Base-by-base conservation (phyloP, 2,329 filamentous ascomycete species). In the Colletotrichum acutatum region DNA sequence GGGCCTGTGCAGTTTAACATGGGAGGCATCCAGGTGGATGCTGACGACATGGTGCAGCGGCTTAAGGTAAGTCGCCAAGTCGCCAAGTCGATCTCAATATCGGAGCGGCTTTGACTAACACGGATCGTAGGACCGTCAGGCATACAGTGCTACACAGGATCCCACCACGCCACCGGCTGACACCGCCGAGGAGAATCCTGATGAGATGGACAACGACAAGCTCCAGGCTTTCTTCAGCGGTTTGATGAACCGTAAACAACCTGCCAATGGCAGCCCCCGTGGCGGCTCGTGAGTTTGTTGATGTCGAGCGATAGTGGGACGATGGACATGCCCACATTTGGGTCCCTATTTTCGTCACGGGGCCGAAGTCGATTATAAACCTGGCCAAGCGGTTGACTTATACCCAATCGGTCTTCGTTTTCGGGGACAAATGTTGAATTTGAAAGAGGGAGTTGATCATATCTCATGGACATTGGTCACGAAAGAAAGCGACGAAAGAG, bases 1-100 rank as follows among this genome's bases (percentile, higher is more conserved):
- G 95, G 95, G 0, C 95, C 95, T 0, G 95, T 98, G 75, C 95
- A 98, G 80, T 98, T 98, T 85, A 99, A 99, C 81, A 97, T 99
- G 89, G 97, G 97, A 54, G 97, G 97, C 66, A 98, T 99, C 75
- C 95, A 98, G 80, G 94, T 98, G 34, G 95, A 98, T 83, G 95
- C 95, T 9, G 95, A 98, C 79, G 95, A 98, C 78, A 97, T 97
- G 93, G 84, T 98, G 71, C 93, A 95, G 82, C 90, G 93, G 77
- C 86, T 97, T 74, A 95, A 95, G 90, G 94, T 96, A 4, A 66
- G 46, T 34, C 2, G 9, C 1, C 8, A 4, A 66, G 46, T 34
- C 2, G 9, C 1, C 8, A 34, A 34, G 32, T 34, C 32, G 11
- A 34, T 34, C 32, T 34, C 32, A 9, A 34, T 12, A 34, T 12